Evolutionary conservation across 805 yeast species (phyloP).

Genomic region (Hanseniaspora mollemarum): DNA sequence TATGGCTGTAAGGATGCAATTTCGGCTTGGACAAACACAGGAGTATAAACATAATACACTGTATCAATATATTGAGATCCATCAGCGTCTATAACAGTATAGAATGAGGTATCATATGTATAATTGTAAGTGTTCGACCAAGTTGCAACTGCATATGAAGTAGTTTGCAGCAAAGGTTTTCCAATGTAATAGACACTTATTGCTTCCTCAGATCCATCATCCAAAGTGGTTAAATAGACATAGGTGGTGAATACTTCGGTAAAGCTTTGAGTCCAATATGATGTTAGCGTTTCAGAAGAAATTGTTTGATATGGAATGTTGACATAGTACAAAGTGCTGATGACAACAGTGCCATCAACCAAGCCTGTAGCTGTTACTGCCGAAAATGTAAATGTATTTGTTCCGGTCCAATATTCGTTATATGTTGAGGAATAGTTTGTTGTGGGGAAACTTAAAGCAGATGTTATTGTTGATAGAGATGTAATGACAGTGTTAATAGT

Average conservation of each 20-base stretch:
- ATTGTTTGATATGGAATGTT: constrained; percentile 13
- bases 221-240: constrained; percentile 4
- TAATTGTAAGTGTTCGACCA: constrained; percentile 8
- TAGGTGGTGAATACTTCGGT: constrained; percentile 10
- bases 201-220: constrained; percentile 12
- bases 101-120: constrained; percentile 16
- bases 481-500: not conserved
- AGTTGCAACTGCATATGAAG: not conserved
- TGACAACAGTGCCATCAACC: constrained; percentile 2
- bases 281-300: not conserved
- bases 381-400: constrained; percentile 4
- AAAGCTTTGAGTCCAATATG: constrained; percentile 1
- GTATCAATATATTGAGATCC: constrained; percentile 15
- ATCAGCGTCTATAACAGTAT: constrained; percentile 17
- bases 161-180: constrained; percentile 1
- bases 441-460: not conserved
- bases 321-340: constrained; percentile 8
- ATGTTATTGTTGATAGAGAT: not conserved
- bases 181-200: constrained; percentile 9
- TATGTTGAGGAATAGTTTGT: not conserved
- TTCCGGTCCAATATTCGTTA: constrained; percentile 4
- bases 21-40: constrained; percentile 13
- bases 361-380: not conserved
- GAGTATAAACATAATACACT: constrained; percentile 17
- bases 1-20: constrained; percentile 14